Evolutionary conservation across 352 stramenopile genomes (phyloP).

Genomic region (Phytophthora kernoviae): DNA sequence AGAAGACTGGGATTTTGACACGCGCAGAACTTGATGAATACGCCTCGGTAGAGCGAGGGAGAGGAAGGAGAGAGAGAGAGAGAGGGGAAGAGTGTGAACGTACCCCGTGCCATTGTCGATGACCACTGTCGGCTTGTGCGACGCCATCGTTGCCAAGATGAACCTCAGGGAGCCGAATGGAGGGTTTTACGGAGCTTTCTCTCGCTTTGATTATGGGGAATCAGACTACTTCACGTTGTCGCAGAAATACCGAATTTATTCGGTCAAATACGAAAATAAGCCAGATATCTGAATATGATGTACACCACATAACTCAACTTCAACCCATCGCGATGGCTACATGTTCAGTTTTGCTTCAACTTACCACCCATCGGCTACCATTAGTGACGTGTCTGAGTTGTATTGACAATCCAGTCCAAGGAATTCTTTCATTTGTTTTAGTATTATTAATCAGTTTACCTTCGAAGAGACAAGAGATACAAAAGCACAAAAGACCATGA

Average conservation of each 20-base stretch:
- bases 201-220: constrained; percentile 32
- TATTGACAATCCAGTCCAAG: no score
- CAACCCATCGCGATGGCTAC: neutral
- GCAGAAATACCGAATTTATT: constrained; percentile 8
- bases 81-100: constrained; percentile 13
- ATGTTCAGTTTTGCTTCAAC: no score
- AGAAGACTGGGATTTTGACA: neutral
- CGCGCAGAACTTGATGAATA: neutral
- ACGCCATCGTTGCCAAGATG: constrained; percentile 46
- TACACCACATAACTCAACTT: neutral
- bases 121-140: constrained; percentile 92
- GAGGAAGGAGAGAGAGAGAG: neutral
- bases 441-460: no score
- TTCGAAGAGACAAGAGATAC: no score
- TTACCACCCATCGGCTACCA: no score
- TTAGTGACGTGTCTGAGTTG: no score
- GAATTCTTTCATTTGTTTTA: constrained; percentile 2
- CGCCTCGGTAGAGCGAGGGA: neutral
- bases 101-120: constrained; percentile 97
- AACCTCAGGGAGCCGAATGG: neutral
- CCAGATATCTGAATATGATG: neutral
- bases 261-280: neutral
- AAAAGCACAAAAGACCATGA: constrained; percentile 7
- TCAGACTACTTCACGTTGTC: constrained; percentile 27
- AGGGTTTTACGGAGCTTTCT: neutral